A percentile compares a stretch with the other conserved stretches of the same genome.
Evolutionary conservation across 306 rosid genomes (phyloP).

Genomic region (Begonia peltatifolia): DNA sequence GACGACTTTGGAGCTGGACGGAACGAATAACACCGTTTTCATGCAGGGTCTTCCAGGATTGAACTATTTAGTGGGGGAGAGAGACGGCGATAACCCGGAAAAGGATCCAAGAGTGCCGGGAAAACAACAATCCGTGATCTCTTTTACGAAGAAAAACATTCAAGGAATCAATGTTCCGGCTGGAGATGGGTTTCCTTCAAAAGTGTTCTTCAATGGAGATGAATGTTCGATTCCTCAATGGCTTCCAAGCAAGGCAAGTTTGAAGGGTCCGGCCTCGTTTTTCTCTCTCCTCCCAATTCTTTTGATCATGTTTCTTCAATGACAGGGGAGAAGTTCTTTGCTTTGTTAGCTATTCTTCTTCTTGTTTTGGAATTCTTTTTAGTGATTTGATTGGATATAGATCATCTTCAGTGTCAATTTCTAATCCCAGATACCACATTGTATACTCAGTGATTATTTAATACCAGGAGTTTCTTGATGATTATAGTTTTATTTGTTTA

Average conservation of each 20-base stretch:
- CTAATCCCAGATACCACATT: too few relatives aligned
- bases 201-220: conserved; percentile 87
- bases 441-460: too few relatives aligned
- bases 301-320: conserved; percentile 26
- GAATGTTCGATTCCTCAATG: conserved; percentile 73
- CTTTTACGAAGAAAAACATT: conserved; percentile 70
- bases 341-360: conserved; percentile 15
- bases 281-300: conserved; percentile 16
- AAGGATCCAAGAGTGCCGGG: conserved; percentile 90
- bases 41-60: conserved; percentile 68
- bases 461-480: too few relatives aligned
- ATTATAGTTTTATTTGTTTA: too few relatives aligned
- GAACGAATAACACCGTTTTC: conserved; percentile 48
- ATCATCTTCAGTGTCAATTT: background rate
- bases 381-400: conserved; percentile 5
- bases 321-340: conserved; percentile 9
- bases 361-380: conserved; percentile 12
- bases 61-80: conserved; percentile 81
- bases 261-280: conserved; percentile 17
- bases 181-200: conserved; percentile 82
- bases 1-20: conserved; percentile 26
- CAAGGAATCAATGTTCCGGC: conserved; percentile 44
- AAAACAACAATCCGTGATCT: conserved; percentile 85
- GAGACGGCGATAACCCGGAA: conserved; percentile 46
- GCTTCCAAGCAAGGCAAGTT: conserved; percentile 35